Evolutionary conservation across 306 rosid species (phyloP), one percentile per base, ranked within the genome.

Genomic region (Potentilla sterilis): DNA sequence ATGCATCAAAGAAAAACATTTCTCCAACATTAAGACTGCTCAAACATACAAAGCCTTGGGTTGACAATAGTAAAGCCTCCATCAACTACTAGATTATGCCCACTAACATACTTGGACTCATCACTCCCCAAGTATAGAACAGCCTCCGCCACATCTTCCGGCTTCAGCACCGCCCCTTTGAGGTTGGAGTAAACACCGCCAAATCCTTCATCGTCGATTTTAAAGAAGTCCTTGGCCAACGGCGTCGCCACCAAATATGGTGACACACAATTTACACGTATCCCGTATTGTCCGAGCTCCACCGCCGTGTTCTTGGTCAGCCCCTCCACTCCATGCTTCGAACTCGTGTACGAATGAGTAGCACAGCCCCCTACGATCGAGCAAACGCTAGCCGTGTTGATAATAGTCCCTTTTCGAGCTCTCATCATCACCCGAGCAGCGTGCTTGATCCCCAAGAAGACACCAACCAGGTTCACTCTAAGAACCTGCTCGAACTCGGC

Each of bases 391-490:
- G 89, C 83, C 0, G 77, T 88, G 5, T 70, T 43, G 2, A 90
- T 22, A 16, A 90, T 90, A 80, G 84, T 72, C 0, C 92, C 90
- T 4, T 48, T 55, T 10, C 70, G 2, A 0, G 81, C 74, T 0
- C 86, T 87, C 16, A 83, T 70, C 96, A 88, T 90, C 0, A 54
- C 87, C 10, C 88, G 66, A 0, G 89, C 87, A 0, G 90, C 96
- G 4, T 90, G 88, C 44, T 88, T 90, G 4, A 69, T 80, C 5
- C 90, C 90, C 1, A 88, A 46, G 42, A 85, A 88, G 0, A 46
- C 68, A 4, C 92, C 92, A 0, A 79, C 37, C 0, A 90, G 19
- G 54, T 88, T 90, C 1, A 86, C 80, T 0, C 54, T 59, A 0
- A 84, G 11, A 9, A 90, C 88, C 44, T 41, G 16, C 72, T 90